Conservation (phyloP, 2,329 filamentous ascomycete genomes). For the Leptosphaerulina australis region DNA sequence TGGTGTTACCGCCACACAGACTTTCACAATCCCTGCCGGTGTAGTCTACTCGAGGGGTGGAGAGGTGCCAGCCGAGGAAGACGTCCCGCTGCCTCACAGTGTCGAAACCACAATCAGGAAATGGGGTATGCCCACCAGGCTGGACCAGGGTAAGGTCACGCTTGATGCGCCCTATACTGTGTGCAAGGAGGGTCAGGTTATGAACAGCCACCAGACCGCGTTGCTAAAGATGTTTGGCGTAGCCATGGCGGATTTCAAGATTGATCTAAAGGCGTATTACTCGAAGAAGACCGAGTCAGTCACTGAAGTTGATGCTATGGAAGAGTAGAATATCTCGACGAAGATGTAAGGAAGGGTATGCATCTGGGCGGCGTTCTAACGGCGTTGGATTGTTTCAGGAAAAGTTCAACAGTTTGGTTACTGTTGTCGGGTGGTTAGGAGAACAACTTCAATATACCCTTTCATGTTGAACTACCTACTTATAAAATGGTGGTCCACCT, state of each 20-base stretch:
- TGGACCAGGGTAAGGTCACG: constrained; percentile 87
- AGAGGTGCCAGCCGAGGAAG: constrained; percentile 77
- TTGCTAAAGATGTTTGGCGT: constrained; percentile 93
- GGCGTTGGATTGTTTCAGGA: constrained; percentile 29
- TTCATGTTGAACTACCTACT: constrained; percentile 26
- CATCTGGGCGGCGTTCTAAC: constrained; percentile 35
- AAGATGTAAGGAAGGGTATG: constrained; percentile 11
- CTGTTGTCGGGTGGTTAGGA: constrained; percentile 21
- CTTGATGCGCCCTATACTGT: constrained; percentile 75
- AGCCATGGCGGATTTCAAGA: constrained; percentile 86
- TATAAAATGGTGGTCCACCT: no score
- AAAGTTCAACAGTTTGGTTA: constrained; percentile 23
- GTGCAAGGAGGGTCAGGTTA: constrained; percentile 80
- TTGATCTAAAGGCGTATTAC: constrained; percentile 73
- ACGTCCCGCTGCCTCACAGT: constrained; percentile 84
- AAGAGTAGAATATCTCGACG: constrained; percentile 43
- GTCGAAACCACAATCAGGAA: constrained; percentile 89
- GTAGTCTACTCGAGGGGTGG: constrained; percentile 78
- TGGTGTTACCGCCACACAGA: constrained; percentile 74
- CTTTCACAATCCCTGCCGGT: constrained; percentile 83
- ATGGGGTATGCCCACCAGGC: constrained; percentile 84
- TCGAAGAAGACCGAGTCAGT: constrained; percentile 39
- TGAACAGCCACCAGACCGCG: constrained; percentile 91
- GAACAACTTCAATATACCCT: constrained; percentile 37
- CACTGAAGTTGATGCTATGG: constrained; percentile 61